Base-by-base conservation (phyloP, 2,329 filamentous ascomycete species). In the Diaporthe velutina region DNA sequence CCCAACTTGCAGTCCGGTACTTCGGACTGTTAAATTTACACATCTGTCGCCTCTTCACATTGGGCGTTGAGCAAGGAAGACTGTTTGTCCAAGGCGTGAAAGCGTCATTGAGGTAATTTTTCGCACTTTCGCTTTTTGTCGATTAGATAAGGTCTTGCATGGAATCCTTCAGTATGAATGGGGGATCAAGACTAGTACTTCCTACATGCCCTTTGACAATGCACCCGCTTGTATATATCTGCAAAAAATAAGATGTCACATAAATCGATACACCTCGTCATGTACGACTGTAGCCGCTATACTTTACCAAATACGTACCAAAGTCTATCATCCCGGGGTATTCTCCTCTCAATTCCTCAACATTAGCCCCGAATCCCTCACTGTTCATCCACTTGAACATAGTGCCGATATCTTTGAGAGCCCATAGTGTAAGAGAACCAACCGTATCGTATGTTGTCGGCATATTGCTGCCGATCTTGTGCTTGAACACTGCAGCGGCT, bases 401-500 rank as follows among this genome's bases (percentile, higher is more conserved):
- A 13, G 40, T 64, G 10, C 60, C 60, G 2, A 45, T 45, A 22
- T 64, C 60, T 19, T 48, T 64, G 17, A 48, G 0, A 33, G 40
- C 40, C 22, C 17, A 48, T 7, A 64, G 40, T 13, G 60, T 22
- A 30, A 64, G 40, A 33, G 60, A 64, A 8, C 40, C 60, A 48
- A 48, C 40, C 17, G 48, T 2, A 13, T 35, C 60, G 28, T 30
- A 64, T 4, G 60, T 64, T 3, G 60, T 64, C 9, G 60, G 60
- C 25, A 48, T 48, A 12, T 48, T 25, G 17, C 25, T 30, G 1
- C 83, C 83, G 3, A 80, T 80, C 35, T 78, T 79, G 67, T 81
- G 66, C 58, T 80, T 79, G 74, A 83, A 86, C 4, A 83, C 77
- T 7, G 79, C 73, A 1, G 77, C 77, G 12, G 81, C 79, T 71